Evolutionary conservation across 139 green algal species (phyloP), one percentile per base, ranked within the genome.

Genomic region (Micractinium conductrix): DNA sequence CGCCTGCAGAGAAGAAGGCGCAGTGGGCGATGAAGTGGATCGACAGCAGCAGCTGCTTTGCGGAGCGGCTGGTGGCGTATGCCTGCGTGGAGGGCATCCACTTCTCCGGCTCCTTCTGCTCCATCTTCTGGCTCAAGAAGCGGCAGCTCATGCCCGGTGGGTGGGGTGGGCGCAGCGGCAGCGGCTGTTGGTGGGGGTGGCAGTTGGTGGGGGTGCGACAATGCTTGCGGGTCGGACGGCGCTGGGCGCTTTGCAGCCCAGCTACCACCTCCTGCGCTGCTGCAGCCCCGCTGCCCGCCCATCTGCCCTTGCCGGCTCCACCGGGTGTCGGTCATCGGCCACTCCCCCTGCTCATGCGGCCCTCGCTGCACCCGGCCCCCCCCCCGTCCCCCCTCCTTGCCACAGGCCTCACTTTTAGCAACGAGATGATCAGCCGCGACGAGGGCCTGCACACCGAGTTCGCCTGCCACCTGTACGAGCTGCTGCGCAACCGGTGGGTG

Each of bases 1-100:
- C 8, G 28, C 38, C 26, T 58, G 60, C 78, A 83, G 79, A 48
- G 80, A 96, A 92, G 84, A 99, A 99, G 93, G 97, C 97, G 2
- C 83, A 96, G n/a, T 99, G 97, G 97, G 97, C 97, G 1, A 78
- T 99, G 48, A 93, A 92, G 78, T 99, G 97, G 97, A 99, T 99
- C 73, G 87, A 88, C 42, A 88, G 67, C 85, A 76, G 30, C 73
- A 86, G n/a, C 53, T 88, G 53, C 75, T 96, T 96, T 88, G 92
- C 92, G 4, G 86, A 93, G 84, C 84, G 92, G 45, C 90, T 96
- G 43, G 82, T 96, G 38, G 93, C 92, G 14, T 96, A 95, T 80
- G 93, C 93, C 21, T 96, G 93, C 88, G 92, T 96, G 78, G 93
- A 96, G 84, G 93, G 93, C 79, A 95, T 96, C 69, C 91, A 93